Conservation (phyloP, 2,329 filamentous ascomycete species). For the Cucurbitaria berberidis region DNA sequence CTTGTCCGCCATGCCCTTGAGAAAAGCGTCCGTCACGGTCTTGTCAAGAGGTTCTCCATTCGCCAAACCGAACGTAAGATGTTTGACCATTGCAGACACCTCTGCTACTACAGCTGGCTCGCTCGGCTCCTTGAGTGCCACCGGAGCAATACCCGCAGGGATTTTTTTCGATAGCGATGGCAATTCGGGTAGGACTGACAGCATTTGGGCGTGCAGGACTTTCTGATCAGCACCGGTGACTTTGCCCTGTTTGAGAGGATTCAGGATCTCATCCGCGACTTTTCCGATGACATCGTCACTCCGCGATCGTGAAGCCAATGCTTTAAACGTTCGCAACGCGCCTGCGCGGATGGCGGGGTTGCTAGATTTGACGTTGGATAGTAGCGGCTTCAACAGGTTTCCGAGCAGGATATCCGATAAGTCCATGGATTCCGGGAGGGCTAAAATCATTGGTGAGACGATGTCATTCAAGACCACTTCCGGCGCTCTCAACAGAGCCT, state of each 20-base stretch:
- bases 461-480: slow-evolving; percentile 86
- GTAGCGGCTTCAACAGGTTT: slow-evolving; percentile 81
- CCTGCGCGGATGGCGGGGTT: slow-evolving; percentile 79
- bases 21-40: slow-evolving; percentile 70
- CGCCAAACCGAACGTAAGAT: slow-evolving; percentile 67
- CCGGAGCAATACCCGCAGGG: slow-evolving; percentile 67
- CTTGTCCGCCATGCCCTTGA: slow-evolving; percentile 87
- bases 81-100: slow-evolving; percentile 71
- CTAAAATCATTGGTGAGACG: slow-evolving; percentile 72
- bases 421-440: slow-evolving; percentile 74
- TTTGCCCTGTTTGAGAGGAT: slow-evolving; percentile 82
- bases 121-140: slow-evolving; percentile 85
- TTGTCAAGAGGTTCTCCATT: slow-evolving; percentile 68
- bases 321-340: slow-evolving; percentile 74
- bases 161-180: slow-evolving; percentile 69
- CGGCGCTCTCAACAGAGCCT: slow-evolving; percentile 84
- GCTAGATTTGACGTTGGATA: slow-evolving; percentile 91
- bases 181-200: slow-evolving; percentile 63
- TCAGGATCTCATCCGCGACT: slow-evolving; percentile 77
- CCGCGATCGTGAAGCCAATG: slow-evolving; percentile 67
- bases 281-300: slow-evolving; percentile 67
- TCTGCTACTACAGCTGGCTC: slow-evolving; percentile 81
- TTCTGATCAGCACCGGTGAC: slow-evolving; percentile 85
- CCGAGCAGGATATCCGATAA: slow-evolving; percentile 74
- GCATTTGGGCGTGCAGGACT: slow-evolving; percentile 79